These are phyloP conservation scores for Fusarium oxysporum DNA, from an alignment of 2,329 filamentous ascomycete species.

Conservation along the genomic window DNA sequence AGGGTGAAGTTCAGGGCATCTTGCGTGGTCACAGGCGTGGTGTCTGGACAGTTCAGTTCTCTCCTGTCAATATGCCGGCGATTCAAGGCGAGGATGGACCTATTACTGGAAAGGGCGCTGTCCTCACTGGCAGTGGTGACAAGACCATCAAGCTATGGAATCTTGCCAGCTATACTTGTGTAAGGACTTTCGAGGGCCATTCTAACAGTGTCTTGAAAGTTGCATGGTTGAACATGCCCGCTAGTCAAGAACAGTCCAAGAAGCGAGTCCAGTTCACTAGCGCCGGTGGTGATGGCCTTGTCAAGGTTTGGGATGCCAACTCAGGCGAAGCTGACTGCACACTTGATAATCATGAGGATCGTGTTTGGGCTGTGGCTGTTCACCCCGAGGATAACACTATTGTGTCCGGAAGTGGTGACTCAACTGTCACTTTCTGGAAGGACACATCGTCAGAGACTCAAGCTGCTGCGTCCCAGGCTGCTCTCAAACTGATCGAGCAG, in stretches of 20 bases:
- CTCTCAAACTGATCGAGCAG: constrained; percentile 86
- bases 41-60: constrained; percentile 95
- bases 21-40: constrained; percentile 92
- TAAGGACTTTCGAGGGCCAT: constrained; percentile 95
- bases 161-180: constrained; percentile 88
- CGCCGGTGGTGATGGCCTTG: constrained; percentile 91
- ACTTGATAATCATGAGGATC: constrained; percentile 95
- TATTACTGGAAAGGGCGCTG: constrained; percentile 81
- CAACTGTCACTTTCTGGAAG: constrained; percentile 93
- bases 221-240: constrained; percentile 77
- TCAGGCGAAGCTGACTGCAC: constrained; percentile 88
- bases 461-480: constrained; percentile 77
- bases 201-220: constrained; percentile 96
- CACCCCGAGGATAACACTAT: constrained; percentile 77
- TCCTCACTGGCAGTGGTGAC: constrained; percentile 93
- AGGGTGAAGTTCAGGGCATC: constrained; percentile 91
- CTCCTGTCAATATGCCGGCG: constrained; percentile 79
- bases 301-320: constrained; percentile 95
- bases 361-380: constrained; percentile 89
- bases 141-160: constrained; percentile 98
- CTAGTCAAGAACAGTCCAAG: constrained; percentile 63
- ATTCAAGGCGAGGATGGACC: constrained; percentile 78
- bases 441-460: constrained; percentile 89
- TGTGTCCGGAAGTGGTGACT: constrained; percentile 91
- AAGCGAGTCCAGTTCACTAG: constrained; percentile 80